phyloP scores from a whole-genome alignment of 352 stramenopile genomes.

The Pythium inflatum region DNA sequence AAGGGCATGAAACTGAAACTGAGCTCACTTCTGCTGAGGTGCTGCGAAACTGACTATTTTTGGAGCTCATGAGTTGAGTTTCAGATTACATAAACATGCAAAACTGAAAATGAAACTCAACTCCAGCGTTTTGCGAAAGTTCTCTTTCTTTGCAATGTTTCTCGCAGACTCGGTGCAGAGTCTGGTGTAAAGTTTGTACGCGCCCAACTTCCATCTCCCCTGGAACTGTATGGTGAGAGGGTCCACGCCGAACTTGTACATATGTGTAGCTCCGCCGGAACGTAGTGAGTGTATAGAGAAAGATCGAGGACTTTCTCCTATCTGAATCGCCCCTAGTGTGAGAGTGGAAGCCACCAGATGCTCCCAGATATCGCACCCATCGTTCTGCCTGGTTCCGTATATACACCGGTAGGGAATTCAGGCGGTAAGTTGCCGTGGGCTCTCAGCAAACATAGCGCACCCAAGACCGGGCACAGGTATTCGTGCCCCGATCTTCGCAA shows the following conservation, averaged over 20 bases:
- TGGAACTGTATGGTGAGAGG: constrained; percentile 5
- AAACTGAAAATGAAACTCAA: constrained; percentile 5
- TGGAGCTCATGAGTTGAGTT: no score
- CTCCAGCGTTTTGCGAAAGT: neutral
- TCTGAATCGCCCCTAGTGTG: no score
- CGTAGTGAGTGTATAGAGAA: neutral
- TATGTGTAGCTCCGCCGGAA: constrained; percentile 5
- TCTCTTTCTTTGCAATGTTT: neutral
- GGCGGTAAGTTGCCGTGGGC: neutral
- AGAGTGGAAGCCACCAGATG: neutral
- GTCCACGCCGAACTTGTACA: constrained; percentile 1
- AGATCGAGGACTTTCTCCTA: neutral
- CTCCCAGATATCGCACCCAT: neutral
- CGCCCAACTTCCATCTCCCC: neutral
- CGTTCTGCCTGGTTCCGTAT: neutral
- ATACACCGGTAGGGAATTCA: neutral
- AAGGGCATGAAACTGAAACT: no score
- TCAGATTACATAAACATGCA: neutral
- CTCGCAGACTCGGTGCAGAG: constrained; percentile 2
- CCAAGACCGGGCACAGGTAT: neutral
- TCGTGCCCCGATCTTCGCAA: neutral
- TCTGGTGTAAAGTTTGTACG: constrained; percentile 6
- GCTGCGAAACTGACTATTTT: no score
- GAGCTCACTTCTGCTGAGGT: no score
- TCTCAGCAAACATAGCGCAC: neutral